Conservation (phyloP, 2,329 filamentous ascomycete genomes). For the Neoscytalidium dimidiatum region DNA sequence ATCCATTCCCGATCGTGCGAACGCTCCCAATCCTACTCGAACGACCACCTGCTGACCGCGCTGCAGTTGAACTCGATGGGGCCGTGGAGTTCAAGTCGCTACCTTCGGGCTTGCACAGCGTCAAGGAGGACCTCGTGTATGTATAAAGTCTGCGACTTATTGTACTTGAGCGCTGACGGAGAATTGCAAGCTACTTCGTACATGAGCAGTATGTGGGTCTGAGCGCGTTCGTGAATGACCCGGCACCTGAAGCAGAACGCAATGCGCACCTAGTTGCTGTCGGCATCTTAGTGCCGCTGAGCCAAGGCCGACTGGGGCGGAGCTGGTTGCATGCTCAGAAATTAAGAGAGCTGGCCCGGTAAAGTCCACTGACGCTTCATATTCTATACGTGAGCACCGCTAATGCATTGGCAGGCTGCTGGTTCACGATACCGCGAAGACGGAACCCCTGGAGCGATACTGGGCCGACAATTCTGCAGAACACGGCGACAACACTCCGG, state of each 20-base stretch:
- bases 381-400: not conserved
- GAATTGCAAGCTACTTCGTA: constrained; percentile 74
- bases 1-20: constrained; percentile 65
- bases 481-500: not conserved
- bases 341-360: constrained; percentile 74
- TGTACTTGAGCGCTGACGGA: not conserved
- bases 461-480: constrained; percentile 63
- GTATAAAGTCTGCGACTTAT: constrained; percentile 16
- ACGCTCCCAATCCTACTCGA: not conserved
- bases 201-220: constrained; percentile 82
- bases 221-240: constrained; percentile 86
- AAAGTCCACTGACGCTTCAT: constrained; percentile 28
- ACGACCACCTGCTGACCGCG: not conserved
- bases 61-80: constrained; percentile 67
- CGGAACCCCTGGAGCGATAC: constrained; percentile 70
- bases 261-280: constrained; percentile 93
- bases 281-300: constrained; percentile 82
- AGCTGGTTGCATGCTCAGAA: constrained; percentile 84
- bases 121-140: constrained; percentile 76
- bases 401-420: constrained; percentile 46
- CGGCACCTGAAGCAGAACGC: constrained; percentile 75
- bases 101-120: constrained; percentile 88
- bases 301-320: constrained; percentile 80
- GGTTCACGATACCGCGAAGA: constrained; percentile 65
- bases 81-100: constrained; percentile 95